Evolutionary conservation across 2,329 filamentous ascomycete species (phyloP).

Genomic region (Nemania diffusa): DNA sequence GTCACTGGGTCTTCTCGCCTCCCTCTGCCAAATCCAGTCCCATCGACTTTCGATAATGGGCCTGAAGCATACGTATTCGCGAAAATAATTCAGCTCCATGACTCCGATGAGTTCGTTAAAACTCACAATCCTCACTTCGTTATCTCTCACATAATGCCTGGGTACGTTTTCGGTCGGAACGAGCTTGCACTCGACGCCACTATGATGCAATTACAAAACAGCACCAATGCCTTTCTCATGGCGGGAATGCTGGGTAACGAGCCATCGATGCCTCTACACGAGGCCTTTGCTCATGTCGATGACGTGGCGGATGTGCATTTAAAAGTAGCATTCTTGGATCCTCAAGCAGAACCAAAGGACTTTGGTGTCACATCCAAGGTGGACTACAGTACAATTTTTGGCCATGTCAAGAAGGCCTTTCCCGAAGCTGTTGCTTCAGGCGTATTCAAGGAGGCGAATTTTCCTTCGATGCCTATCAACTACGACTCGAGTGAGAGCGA

Average conservation of each 20-base stretch:
- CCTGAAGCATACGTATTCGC: conserved; percentile 38
- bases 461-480: conserved; percentile 34
- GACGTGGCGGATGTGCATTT: conserved; percentile 43
- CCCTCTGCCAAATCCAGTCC: conserved; percentile 37
- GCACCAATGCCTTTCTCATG: conserved; percentile 46
- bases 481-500: conserved; percentile 38
- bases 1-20: conserved; percentile 38
- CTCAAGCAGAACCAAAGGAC: conserved; percentile 25
- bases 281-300: conserved; percentile 39
- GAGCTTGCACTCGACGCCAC: conserved; percentile 41
- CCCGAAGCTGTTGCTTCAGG: conserved; percentile 42
- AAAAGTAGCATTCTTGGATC: conserved; percentile 36
- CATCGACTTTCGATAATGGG: conserved; percentile 32
- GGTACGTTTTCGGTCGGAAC: conserved; percentile 46
- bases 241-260: conserved; percentile 38
- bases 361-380: conserved; percentile 40
- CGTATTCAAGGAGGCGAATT: conserved; percentile 40
- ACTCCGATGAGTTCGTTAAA: conserved; percentile 42
- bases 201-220: conserved; percentile 43
- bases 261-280: conserved; percentile 36
- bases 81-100: conserved; percentile 40
- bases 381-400: conserved; percentile 39
- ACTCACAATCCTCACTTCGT: conserved; percentile 41
- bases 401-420: conserved; percentile 39
- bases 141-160: conserved; percentile 44